Percentiles rank a stretch among this genome's conserved stretches.
Evolutionary conservation across 1,284 basidiomycete species (phyloP).

Genomic region (Boletellus sp.): DNA sequence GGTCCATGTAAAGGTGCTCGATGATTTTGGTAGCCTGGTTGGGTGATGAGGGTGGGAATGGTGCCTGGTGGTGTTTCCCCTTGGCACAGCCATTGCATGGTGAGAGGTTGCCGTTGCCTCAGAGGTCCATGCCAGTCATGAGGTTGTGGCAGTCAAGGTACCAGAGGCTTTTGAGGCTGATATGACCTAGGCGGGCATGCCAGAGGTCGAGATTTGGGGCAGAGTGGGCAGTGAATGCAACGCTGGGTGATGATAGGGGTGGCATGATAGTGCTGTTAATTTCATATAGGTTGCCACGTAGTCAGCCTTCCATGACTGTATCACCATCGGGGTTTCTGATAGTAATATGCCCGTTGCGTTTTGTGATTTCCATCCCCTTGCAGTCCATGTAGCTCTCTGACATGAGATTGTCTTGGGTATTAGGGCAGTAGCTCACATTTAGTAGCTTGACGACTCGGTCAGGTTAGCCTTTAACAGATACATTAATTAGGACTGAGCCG

Average conservation of each 20-base stretch:
- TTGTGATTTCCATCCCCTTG: background rate
- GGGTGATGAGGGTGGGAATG: background rate
- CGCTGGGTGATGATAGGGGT: background rate
- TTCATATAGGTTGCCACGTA: background rate
- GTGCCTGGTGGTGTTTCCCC: background rate
- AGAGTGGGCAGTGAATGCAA: background rate
- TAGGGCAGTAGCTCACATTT: background rate
- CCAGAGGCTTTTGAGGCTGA: background rate
- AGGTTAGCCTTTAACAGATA: background rate
- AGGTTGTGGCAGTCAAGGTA: conserved; percentile 4
- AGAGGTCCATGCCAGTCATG: conserved; percentile 4
- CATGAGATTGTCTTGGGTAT: background rate
- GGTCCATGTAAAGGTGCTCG: conserved; percentile 5
- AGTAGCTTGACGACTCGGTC: background rate
- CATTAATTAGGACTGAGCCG: background rate
- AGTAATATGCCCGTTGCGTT: background rate
- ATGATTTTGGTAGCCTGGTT: background rate
- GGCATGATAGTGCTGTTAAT: background rate
- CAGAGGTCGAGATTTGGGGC: background rate
- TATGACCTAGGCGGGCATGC: background rate
- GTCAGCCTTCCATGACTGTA: background rate
- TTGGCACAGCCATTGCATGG: background rate
- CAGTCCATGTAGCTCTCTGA: background rate
- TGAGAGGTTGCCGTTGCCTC: background rate
- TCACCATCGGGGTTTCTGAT: background rate